These are phyloP conservation scores for Phytophthora uliginosa DNA, from an alignment of 352 stramenopile genomes.

Conservation along the genomic window DNA sequence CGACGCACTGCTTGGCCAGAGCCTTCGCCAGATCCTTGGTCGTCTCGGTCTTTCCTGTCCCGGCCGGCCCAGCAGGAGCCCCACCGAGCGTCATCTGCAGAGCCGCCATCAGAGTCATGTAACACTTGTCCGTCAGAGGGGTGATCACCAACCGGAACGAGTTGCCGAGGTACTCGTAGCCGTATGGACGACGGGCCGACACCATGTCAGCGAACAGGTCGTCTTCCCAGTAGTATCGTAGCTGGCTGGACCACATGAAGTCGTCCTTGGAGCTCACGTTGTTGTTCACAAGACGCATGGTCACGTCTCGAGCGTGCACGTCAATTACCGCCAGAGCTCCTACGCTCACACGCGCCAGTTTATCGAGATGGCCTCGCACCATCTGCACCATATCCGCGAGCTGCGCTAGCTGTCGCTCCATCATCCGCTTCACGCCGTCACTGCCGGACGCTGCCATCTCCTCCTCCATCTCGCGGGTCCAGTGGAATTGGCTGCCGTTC, in stretches of 20 bases:
- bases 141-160: constrained; percentile 96
- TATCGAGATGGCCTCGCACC: constrained; percentile 90
- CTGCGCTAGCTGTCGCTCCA: constrained; percentile 91
- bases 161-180: constrained; percentile 97
- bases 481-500: constrained; percentile 97
- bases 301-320: constrained; percentile 95
- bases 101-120: constrained; percentile 96
- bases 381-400: constrained; percentile 97
- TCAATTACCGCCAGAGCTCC: constrained; percentile 96
- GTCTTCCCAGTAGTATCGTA: constrained; percentile 96
- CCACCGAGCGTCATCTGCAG: constrained; percentile 96
- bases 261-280: constrained; percentile 92
- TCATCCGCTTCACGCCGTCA: constrained; percentile 92
- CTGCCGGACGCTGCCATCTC: constrained; percentile 83
- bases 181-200: constrained; percentile 91
- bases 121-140: constrained; percentile 96
- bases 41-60: constrained; percentile 96
- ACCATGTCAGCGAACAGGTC: constrained; percentile 94
- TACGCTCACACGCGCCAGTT: constrained; percentile 93
- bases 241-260: constrained; percentile 96
- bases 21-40: constrained; percentile 96
- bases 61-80: constrained; percentile 92
- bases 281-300: constrained; percentile 85
- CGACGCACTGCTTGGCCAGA: constrained; percentile 95
- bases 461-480: constrained; percentile 95